phyloP scores from a whole-genome alignment of 495 filamentous ascomycete species.

The Xeromyces bisporus region DNA sequence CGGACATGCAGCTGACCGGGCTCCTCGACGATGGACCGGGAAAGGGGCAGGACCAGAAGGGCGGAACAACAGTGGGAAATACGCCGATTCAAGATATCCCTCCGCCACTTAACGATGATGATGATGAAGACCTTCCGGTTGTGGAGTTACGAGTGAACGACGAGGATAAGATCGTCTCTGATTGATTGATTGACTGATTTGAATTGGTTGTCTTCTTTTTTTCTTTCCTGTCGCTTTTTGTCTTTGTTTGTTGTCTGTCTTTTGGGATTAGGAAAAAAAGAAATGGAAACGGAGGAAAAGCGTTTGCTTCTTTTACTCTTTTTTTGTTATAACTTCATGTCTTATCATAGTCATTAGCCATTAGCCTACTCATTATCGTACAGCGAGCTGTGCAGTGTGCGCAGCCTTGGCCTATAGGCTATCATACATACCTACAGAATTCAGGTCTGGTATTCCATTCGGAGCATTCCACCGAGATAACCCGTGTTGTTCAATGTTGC shows the following conservation, averaged over 20 bases:
- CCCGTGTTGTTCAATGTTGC: too few relatives aligned
- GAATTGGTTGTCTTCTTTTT: neutral
- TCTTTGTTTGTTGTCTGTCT: neutral
- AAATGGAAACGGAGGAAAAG: too few relatives aligned
- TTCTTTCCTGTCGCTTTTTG: neutral
- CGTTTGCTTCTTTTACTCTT: too few relatives aligned
- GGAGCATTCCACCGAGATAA: too few relatives aligned
- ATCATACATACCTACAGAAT: too few relatives aligned
- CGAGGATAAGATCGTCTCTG: slow-evolving; percentile 17
- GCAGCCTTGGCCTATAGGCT: too few relatives aligned
- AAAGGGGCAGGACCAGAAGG: slow-evolving; percentile 10
- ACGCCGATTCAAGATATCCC: slow-evolving; percentile 21
- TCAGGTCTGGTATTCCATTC: too few relatives aligned
- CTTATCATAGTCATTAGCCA: too few relatives aligned
- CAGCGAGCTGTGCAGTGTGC: too few relatives aligned
- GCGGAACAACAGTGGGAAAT: slow-evolving; percentile 16
- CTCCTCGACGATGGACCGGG: slow-evolving; percentile 17
- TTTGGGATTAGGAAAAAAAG: neutral
- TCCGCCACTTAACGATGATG: slow-evolving; percentile 16
- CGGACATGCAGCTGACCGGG: slow-evolving; percentile 17
- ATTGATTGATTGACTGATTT: slow-evolving; percentile 4
- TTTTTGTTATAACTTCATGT: too few relatives aligned
- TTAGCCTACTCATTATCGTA: too few relatives aligned
- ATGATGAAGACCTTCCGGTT: slow-evolving; percentile 28
- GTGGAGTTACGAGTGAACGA: slow-evolving; percentile 28